These are phyloP conservation scores for Lanzia echinophila DNA, from an alignment of 2,329 filamentous ascomycete genomes.

Conservation along the genomic window DNA sequence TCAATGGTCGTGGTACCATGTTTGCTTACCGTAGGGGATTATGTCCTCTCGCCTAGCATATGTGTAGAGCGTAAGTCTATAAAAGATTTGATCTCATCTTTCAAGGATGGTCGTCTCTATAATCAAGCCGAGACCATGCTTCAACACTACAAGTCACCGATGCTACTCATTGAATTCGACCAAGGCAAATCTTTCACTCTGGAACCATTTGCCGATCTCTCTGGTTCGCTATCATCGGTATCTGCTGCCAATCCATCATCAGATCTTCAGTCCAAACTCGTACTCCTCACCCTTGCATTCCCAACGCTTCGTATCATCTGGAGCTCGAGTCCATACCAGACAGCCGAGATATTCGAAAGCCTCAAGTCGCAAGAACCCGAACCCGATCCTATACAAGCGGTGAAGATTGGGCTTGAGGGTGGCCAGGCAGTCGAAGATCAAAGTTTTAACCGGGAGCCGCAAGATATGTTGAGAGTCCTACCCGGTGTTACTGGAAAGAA, in stretches of 20 bases:
- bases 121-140: constrained; percentile 93
- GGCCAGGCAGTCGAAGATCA: constrained; percentile 57
- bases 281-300: constrained; percentile 87
- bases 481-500: constrained; percentile 81
- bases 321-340: constrained; percentile 90
- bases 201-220: constrained; percentile 67
- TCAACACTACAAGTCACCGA: constrained; percentile 78
- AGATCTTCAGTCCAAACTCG: constrained; percentile 86
- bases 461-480: constrained; percentile 82
- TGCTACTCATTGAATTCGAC: constrained; percentile 96
- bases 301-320: constrained; percentile 87
- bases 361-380: constrained; percentile 86
- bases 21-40: constrained; percentile 94
- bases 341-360: constrained; percentile 91
- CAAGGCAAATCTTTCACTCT: constrained; percentile 96
- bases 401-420: constrained; percentile 70
- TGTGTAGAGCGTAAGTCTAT: constrained; percentile 94
- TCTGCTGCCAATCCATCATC: constrained; percentile 54
- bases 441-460: constrained; percentile 74
- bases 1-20: constrained; percentile 87
- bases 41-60: constrained; percentile 84
- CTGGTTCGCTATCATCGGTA: constrained; percentile 55
- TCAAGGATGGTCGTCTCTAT: constrained; percentile 86
- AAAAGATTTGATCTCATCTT: constrained; percentile 82
- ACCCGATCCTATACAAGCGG: constrained; percentile 82